Base-by-base conservation (phyloP, 306 rosid genomes). In the Leucaena leucocephala region DNA sequence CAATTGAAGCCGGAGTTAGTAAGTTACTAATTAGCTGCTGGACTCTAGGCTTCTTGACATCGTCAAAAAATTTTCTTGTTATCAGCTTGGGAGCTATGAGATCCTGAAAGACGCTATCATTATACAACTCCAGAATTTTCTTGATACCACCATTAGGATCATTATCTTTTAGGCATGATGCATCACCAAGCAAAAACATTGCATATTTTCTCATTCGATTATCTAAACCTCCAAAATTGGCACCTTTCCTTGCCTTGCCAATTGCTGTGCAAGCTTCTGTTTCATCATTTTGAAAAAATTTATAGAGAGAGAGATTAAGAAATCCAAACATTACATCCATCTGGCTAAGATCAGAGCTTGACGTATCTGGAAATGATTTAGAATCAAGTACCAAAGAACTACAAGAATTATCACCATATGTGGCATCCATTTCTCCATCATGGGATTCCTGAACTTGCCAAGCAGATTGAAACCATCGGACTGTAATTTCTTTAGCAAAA, bases 41-140 rank as follows among this genome's bases (percentile, higher is more conserved):
- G 33, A 88, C 88, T 89, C 97, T 91, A 72, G 90, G 92, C 86
- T 84, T 95, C 87, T 90, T 95, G 83, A 92, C 81, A 72, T 61
- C 63, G 48, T 83, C 77, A 54, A 90, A 46, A 87, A 91, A 92
- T 44, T 84, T 88, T 84, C 94, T 90, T 3, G 98, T 82, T 72
- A 95, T 84, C 42, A 88, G 88, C 77, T 81, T 79, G 48, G 90
- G 81, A 35, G 73, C 74, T 62, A 81, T 81, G 75, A 85, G 76
- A 45, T 63, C 84, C 71, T 70, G 83, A 36, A 69, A 81, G 27
- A 85, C 82, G 72, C 84, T 83, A 83, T 86, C 89, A 17, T 72
- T 72, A 82, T 86, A 87, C 61, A 78, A 68, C 80, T 88, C 90
- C 80, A 94, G 86, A n/a, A 89, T 83, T 82, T 81, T 88, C 89